These are phyloP conservation scores for Trichomonas gallinae DNA, from an alignment of 208 protist species.

Conservation along the genomic window DNA sequence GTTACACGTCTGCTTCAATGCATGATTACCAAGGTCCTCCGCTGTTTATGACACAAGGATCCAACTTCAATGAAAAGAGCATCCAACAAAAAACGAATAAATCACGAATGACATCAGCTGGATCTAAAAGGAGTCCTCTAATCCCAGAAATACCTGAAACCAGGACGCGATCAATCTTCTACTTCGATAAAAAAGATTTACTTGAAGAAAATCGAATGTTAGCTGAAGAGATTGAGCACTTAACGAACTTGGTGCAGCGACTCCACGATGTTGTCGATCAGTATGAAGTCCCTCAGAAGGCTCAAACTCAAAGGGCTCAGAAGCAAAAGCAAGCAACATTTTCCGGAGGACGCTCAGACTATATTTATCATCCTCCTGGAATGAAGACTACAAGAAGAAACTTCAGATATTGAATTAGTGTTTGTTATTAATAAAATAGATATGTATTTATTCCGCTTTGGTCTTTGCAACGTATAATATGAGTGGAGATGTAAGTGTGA, in stretches of 20 bases:
- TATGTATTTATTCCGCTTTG: no score
- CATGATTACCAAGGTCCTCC: neutral
- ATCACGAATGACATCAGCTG: neutral
- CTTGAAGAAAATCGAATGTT: neutral
- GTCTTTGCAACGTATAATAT: neutral
- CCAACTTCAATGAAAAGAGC: neutral
- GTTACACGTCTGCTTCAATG: neutral
- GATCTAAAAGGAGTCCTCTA: neutral
- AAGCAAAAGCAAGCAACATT: neutral
- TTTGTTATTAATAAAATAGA: no score
- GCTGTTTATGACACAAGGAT: neutral
- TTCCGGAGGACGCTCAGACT: neutral
- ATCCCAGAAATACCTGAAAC: neutral
- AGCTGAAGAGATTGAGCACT: neutral
- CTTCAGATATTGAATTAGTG: neutral
- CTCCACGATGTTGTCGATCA: neutral
- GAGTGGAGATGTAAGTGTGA: neutral
- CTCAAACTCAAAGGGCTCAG: neutral
- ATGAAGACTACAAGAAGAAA: neutral
- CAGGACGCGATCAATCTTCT: neutral
- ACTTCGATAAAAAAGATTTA: neutral
- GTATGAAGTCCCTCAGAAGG: neutral
- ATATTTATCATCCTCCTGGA: neutral
- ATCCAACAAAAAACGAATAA: neutral
- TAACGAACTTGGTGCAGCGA: neutral